These are phyloP conservation scores for Cudoniella acicularis DNA, from an alignment of 495 filamentous ascomycete genomes.

Conservation along the genomic window DNA sequence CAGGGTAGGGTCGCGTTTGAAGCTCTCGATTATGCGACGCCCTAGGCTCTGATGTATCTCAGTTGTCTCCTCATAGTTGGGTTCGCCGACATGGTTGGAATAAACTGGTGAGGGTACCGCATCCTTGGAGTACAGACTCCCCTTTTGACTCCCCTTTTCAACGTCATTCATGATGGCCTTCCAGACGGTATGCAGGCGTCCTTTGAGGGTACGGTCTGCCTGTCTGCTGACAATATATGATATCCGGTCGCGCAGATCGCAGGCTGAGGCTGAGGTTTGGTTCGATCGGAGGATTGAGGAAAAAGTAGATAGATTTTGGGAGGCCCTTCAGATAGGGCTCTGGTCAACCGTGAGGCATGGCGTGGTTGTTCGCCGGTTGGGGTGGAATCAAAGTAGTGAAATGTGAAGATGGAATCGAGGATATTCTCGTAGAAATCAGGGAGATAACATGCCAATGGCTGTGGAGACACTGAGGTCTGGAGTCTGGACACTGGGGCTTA, in stretches of 20 bases:
- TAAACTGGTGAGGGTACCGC: neutral
- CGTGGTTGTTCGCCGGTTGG: neutral
- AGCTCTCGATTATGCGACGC: constrained; percentile 65
- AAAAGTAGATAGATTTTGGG: too few relatives aligned
- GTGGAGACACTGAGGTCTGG: neutral
- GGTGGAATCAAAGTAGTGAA: neutral
- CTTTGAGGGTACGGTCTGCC: too few relatives aligned
- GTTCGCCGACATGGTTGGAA: neutral
- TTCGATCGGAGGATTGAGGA: neutral
- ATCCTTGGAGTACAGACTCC: neutral
- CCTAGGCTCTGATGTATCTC: constrained; percentile 27
- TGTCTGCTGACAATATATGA: too few relatives aligned
- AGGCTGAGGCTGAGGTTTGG: neutral
- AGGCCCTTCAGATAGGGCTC: neutral
- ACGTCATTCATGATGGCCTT: constrained; percentile 4
- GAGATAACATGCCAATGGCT: neutral
- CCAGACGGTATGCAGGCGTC: too few relatives aligned
- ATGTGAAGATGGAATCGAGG: neutral
- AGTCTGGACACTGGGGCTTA: neutral
- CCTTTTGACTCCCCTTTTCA: neutral
- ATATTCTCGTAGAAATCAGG: neutral
- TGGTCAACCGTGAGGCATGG: neutral
- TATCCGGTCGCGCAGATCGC: neutral
- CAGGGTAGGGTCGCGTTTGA: constrained; percentile 72
- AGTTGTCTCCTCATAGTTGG: constrained; percentile 14